Evolutionary conservation across 2,329 filamentous ascomycete genomes (phyloP).

Genomic region (Diaporthe vexans): DNA sequence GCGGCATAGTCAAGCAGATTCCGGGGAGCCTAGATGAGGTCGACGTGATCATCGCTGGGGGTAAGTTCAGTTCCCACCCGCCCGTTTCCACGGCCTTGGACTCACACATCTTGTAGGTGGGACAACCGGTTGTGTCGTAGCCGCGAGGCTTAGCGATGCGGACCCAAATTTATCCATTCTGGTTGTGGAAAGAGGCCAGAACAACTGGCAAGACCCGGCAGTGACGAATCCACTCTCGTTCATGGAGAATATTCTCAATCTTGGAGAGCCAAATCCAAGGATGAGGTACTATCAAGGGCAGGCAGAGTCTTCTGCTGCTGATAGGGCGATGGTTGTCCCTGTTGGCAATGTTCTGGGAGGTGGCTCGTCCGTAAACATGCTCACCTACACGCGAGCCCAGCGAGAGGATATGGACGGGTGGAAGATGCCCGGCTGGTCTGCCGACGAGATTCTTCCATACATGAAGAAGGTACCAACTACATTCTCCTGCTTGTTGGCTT

Average conservation of each 20-base stretch:
- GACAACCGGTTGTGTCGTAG: conserved; percentile 63
- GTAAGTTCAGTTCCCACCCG: conserved; percentile 45
- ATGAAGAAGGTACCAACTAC: conserved; percentile 58
- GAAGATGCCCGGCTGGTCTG: conserved; percentile 44
- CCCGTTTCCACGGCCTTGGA: neutral
- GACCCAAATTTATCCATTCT: conserved; percentile 63
- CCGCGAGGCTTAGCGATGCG: conserved; percentile 63
- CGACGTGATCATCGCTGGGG: conserved; percentile 66
- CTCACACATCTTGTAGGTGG: conserved; percentile 52
- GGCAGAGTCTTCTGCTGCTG: conserved; percentile 54
- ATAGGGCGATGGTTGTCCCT: conserved; percentile 56
- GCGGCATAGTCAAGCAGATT: conserved; percentile 38
- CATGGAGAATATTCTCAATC: conserved; percentile 52
- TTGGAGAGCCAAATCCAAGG: conserved; percentile 59
- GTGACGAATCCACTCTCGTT: conserved; percentile 65
- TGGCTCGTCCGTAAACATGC: conserved; percentile 62
- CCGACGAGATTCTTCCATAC: conserved; percentile 58
- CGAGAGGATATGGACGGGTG: conserved; percentile 47
- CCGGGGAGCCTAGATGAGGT: conserved; percentile 56
- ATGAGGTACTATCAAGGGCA: conserved; percentile 60
- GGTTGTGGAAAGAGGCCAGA: conserved; percentile 67
- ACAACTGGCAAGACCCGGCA: conserved; percentile 64
- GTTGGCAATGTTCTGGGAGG: conserved; percentile 64
- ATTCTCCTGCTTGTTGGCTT: neutral
- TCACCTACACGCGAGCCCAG: conserved; percentile 53